A percentile compares a stretch with the other conserved stretches of the same genome.
These are phyloP conservation scores for Eucalyptus shirleyi DNA, from an alignment of 345 rosid genomes.

Conservation along the genomic window DNA sequence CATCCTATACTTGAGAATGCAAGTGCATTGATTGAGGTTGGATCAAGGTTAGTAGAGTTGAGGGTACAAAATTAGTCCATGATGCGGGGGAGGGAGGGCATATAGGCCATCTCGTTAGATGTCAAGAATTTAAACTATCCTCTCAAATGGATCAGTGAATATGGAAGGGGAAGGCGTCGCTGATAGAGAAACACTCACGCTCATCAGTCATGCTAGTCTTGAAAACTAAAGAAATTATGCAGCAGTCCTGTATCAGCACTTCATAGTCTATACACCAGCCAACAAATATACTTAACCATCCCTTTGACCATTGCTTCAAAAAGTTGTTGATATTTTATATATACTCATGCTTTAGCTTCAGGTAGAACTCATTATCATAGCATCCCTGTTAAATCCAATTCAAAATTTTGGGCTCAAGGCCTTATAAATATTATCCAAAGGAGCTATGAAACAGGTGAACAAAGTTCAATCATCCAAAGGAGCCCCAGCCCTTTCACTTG, in stretches of 20 bases:
- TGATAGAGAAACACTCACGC: neutral
- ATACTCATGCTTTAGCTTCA: neutral
- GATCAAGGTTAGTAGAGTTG: neutral
- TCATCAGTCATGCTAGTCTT: neutral
- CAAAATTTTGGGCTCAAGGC: neutral
- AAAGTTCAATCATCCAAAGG: neutral
- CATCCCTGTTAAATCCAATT: neutral
- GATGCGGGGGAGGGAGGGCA: neutral
- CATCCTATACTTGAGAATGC: neutral
- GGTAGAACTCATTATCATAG: neutral
- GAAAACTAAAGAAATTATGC: neutral
- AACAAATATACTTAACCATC: neutral
- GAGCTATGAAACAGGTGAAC: neutral
- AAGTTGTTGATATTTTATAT: neutral
- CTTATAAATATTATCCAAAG: neutral
- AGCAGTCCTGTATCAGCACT: neutral
- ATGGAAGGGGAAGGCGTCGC: neutral
- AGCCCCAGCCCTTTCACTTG: neutral
- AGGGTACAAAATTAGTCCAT: neutral
- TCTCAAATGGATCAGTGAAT: neutral
- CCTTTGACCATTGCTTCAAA: neutral
- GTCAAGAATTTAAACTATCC: neutral
- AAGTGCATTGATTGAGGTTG: neutral
- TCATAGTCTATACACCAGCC: neutral
- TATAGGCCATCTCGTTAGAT: neutral